Percentiles rank a stretch among this genome's conserved stretches.
phyloP scores from a whole-genome alignment of 805 yeast genomes.

The Nakazawaea populi region DNA sequence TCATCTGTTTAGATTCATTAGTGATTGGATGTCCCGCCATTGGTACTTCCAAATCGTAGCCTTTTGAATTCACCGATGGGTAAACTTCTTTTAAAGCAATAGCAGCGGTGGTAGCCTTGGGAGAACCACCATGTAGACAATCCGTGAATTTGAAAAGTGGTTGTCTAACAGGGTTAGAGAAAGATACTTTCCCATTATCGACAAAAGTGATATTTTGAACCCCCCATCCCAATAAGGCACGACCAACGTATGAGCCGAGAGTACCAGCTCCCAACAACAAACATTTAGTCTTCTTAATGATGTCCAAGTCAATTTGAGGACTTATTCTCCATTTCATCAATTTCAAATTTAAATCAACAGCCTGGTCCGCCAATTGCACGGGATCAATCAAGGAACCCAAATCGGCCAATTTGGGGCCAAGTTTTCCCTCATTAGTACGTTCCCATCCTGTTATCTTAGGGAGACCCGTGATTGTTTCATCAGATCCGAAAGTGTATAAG shows the following conservation, averaged over 20 bases:
- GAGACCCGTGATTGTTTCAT: slow-evolving; percentile 9
- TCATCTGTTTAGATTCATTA: slow-evolving; percentile 41
- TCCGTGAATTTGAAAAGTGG: slow-evolving; percentile 82
- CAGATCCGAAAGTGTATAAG: slow-evolving; percentile 21
- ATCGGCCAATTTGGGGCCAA: slow-evolving; percentile 82
- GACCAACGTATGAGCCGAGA: slow-evolving; percentile 83
- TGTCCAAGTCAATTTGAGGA: slow-evolving; percentile 71
- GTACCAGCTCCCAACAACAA: slow-evolving; percentile 95
- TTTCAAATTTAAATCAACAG: slow-evolving; percentile 84
- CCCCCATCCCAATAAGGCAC: slow-evolving; percentile 94
- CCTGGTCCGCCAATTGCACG: slow-evolving; percentile 75
- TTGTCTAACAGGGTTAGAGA: slow-evolving; percentile 93
- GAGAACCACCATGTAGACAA: slow-evolving; percentile 64
- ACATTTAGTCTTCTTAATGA: slow-evolving; percentile 53
- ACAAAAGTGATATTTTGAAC: slow-evolving; percentile 80
- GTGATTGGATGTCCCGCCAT: slow-evolving; percentile 92
- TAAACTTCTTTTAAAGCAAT: slow-evolving; percentile 62
- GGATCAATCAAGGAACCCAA: slow-evolving; percentile 81
- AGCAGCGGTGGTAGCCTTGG: slow-evolving; percentile 81
- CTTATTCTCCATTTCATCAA: slow-evolving; percentile 96
- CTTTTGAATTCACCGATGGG: slow-evolving; percentile 68
- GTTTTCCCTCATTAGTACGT: slow-evolving; percentile 61
- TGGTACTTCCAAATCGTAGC: slow-evolving; percentile 71
- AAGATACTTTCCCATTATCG: slow-evolving; percentile 84
- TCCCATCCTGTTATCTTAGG: slow-evolving; percentile 85